Percentiles rank a stretch among this genome's conserved stretches.
Evolutionary conservation across 2,329 filamentous ascomycete species (phyloP).

Genomic region (Pyrenochaeta sp.): DNA sequence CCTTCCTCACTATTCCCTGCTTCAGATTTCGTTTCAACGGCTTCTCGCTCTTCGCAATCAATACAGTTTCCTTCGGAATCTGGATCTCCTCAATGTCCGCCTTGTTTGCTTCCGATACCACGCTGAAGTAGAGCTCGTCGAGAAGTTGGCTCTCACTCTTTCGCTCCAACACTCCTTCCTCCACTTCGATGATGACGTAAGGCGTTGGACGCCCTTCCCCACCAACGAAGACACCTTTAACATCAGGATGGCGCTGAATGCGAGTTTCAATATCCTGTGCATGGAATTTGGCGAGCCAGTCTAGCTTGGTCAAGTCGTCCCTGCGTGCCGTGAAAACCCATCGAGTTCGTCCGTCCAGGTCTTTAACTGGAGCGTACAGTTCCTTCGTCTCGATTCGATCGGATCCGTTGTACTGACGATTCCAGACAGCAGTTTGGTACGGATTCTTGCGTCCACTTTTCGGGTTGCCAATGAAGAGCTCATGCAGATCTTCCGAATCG

Average conservation of each 20-base stretch:
- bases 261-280: constrained; percentile 20
- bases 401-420: constrained; percentile 23
- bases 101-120: constrained; percentile 8
- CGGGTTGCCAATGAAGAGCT: constrained; percentile 41
- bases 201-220: constrained; percentile 22
- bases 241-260: constrained; percentile 18
- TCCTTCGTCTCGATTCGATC: constrained; percentile 47
- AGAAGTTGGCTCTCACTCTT: constrained; percentile 14
- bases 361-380: constrained; percentile 39
- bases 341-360: constrained; percentile 20
- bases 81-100: constrained; percentile 12
- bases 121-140: constrained; percentile 12
- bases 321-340: constrained; percentile 25
- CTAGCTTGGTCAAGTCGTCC: constrained; percentile 31
- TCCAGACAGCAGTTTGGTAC: constrained; percentile 41
- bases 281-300: constrained; percentile 26
- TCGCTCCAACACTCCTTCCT: constrained; percentile 11
- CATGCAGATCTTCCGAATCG: constrained; percentile 37
- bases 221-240: constrained; percentile 19
- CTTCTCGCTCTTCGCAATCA: constrained; percentile 21
- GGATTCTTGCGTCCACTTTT: constrained; percentile 29
- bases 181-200: constrained; percentile 24
- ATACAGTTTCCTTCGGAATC: constrained; percentile 19
- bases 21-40: constrained; percentile 21
- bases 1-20: constrained; percentile 17